These are phyloP conservation scores for Beauveria rudraprayagi DNA, from an alignment of 2,329 filamentous ascomycete species.

Conservation along the genomic window DNA sequence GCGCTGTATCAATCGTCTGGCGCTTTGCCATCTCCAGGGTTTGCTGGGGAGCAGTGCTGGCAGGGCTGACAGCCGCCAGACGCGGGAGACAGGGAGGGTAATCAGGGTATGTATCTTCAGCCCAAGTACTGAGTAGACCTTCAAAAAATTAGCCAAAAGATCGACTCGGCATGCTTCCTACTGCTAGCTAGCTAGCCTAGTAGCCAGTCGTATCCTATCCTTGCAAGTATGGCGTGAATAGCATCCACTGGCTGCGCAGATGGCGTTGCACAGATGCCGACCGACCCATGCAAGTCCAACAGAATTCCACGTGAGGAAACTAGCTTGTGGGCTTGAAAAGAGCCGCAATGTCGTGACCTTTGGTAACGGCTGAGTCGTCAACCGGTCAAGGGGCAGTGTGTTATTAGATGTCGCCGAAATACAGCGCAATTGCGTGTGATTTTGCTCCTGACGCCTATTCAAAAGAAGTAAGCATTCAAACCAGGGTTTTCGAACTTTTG, in stretches of 20 bases:
- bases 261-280: constrained; percentile 1
- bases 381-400: background rate
- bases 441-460: background rate
- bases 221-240: background rate
- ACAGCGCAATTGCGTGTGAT: background rate
- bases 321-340: background rate
- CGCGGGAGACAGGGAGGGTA: background rate
- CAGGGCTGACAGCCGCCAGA: background rate
- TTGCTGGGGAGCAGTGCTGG: background rate
- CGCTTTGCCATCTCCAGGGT: background rate
- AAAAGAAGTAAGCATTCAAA: background rate
- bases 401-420: background rate
- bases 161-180: background rate
- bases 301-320: background rate
- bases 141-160: background rate
- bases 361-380: background rate
- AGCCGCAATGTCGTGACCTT: background rate
- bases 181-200: background rate
- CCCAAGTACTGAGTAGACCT: background rate
- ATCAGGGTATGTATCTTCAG: background rate
- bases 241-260: background rate
- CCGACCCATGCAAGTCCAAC: background rate
- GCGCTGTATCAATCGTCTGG: background rate
- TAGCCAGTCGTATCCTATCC: background rate
- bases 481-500: background rate